Base-by-base conservation (phyloP, 257 asterid species). In the Voacanga thouarsii region DNA sequence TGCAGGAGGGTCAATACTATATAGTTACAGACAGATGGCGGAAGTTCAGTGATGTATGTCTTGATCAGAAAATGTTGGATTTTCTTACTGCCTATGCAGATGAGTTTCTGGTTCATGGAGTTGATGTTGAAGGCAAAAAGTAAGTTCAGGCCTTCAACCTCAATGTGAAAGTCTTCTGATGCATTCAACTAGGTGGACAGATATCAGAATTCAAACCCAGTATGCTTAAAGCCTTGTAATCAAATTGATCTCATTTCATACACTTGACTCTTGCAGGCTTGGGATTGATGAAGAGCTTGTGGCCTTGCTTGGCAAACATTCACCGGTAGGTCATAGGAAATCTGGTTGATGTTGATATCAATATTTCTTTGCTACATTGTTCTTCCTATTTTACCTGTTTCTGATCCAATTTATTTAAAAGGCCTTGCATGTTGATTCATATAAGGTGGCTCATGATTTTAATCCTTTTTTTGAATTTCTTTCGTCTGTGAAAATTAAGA, bases 41-140 rank as follows among this genome's bases (percentile, higher is more conserved):
- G 90, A 96, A 92, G 83, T 96, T 96, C 84, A 96, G 84, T 44
- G 83, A 92, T 53, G 98, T 96, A n/a, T 88, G 81, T 85, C 95
- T 96, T 80, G 89, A 90, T 84, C 82, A 88, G 80, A 68, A 89
- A 78, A 91, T 89, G 73, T 85, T 93, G 80, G 87, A 83, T 79
- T 86, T 88, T 82, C 91, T 96, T 51, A 95, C 98, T 23, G 74
- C 63, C 47, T 92, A 85, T 78, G 96, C 99, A 63, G 97, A 95
- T 72, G 99, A 95, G 81, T 95, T 91, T 86, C 96, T 93, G 77
- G 98, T 96, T 80, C 98, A 95, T 82, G 98, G 99, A 86, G 99
- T 96, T 78, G 98, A 96, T 79, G 98, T 93, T 79, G 99, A 96
- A 92, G 98, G 99, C 75, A 96, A 96, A 87, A 91, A 89, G 99